A percentile compares a stretch with the other conserved stretches of the same genome.
Evolutionary conservation across 176 grass and related monocot genomes (phyloP).

Genomic region (Thinopyrum elongatum): DNA sequence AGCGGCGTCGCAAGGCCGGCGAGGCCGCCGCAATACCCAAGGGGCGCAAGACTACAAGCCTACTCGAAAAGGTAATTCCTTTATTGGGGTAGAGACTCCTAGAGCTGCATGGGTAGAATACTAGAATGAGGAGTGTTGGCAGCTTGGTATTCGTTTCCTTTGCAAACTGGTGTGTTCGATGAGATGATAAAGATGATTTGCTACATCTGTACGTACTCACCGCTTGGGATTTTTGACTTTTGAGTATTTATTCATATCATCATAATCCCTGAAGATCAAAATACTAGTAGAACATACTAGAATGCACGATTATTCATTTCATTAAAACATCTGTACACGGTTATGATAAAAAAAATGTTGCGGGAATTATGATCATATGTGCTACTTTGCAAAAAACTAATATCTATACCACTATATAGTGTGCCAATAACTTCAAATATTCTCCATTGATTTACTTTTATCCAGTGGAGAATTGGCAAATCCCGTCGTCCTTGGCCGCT

Average conservation of each 20-base stretch:
- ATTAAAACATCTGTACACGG: not conserved
- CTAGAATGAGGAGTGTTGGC: not conserved
- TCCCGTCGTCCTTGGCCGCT: no score
- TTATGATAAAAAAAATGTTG: not conserved
- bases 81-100: not conserved
- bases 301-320: not conserved
- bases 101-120: not conserved
- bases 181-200: not conserved
- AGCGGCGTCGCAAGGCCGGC: constrained; percentile 37
- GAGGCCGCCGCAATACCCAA: constrained; percentile 1
- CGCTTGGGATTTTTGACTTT: not conserved
- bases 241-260: not conserved
- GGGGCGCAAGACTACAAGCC: constrained; percentile 32
- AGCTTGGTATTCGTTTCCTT: not conserved
- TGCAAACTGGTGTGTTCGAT: not conserved
- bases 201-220: not conserved
- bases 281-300: not conserved
- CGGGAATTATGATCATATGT: no score
- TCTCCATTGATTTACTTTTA: no score
- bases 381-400: no score
- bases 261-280: not conserved
- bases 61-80: constrained; percentile 57
- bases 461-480: no score
- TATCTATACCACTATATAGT: no score
- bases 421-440: no score